These are phyloP conservation scores for Ustilago vetiveriae DNA, from an alignment of 1,284 basidiomycete species.

Conservation along the genomic window DNA sequence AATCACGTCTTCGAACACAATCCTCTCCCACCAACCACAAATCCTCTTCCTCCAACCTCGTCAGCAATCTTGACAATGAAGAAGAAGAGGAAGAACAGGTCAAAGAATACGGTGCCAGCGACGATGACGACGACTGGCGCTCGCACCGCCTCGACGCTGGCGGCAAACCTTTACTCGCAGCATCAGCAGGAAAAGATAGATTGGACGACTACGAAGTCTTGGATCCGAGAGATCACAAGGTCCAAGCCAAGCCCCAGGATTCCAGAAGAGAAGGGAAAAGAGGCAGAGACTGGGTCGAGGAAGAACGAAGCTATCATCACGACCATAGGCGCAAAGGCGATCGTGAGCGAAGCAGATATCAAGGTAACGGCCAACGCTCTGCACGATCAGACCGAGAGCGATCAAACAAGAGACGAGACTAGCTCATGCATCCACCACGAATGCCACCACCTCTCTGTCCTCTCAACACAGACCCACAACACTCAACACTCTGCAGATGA, in stretches of 20 bases:
- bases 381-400: background rate
- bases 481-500: background rate
- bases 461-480: background rate
- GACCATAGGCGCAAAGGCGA: background rate
- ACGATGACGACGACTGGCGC: conserved; percentile 48
- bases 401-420: background rate
- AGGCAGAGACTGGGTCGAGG: conserved; percentile 50
- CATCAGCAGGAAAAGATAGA: conserved; percentile 8
- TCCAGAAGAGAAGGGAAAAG: conserved; percentile 17
- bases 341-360: no score
- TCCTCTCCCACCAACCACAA: background rate
- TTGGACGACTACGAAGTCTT: conserved; percentile 56
- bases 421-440: no score
- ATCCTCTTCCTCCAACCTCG: background rate
- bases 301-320: conserved; percentile 5
- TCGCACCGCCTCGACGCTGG: conserved; percentile 48
- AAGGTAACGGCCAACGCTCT: no score
- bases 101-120: conserved; percentile 57
- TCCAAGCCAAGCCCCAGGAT: background rate
- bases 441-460: no score
- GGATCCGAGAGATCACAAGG: conserved; percentile 32
- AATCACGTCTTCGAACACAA: conserved; percentile 27
- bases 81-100: conserved; percentile 36
- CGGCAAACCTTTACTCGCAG: conserved; percentile 21
- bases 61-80: conserved; percentile 4